Conservation (phyloP, 2,329 filamentous ascomycete species). For the Gliomastix tumulicola region DNA sequence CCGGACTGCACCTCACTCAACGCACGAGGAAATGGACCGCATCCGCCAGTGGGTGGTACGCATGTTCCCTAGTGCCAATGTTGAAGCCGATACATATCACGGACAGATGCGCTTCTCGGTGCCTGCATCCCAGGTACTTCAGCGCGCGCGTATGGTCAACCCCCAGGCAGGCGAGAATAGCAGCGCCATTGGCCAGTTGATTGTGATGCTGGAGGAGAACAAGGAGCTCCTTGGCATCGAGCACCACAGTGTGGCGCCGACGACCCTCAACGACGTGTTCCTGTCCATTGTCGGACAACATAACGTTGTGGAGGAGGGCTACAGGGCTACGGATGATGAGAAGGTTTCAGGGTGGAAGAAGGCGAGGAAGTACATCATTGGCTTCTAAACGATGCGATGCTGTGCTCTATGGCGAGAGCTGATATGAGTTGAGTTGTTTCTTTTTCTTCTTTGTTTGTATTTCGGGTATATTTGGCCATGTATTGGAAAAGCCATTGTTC, state of each 20-base stretch:
- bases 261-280: constrained; percentile 85
- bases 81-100: constrained; percentile 52
- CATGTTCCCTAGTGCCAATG: constrained; percentile 51
- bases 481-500: too few species aligned
- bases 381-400: background rate
- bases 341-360: constrained; percentile 6
- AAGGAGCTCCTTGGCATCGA: constrained; percentile 62
- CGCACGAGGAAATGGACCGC: constrained; percentile 53
- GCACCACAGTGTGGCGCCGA: constrained; percentile 75
- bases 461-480: too few species aligned
- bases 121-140: constrained; percentile 12
- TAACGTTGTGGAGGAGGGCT: constrained; percentile 69
- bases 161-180: background rate
- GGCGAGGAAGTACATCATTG: constrained; percentile 1
- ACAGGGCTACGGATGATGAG: constrained; percentile 20
- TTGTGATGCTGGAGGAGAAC: constrained; percentile 62
- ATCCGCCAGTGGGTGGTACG: constrained; percentile 56
- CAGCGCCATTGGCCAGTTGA: constrained; percentile 57
- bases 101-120: constrained; percentile 18
- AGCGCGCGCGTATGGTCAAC: background rate
- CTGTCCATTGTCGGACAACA: constrained; percentile 74
- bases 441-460: too few species aligned
- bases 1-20: constrained; percentile 62
- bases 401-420: too few species aligned
- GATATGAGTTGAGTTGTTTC: too few species aligned